Conservation (phyloP, 1,139 yeast genomes). For the Candida dubliniensis region DNA sequence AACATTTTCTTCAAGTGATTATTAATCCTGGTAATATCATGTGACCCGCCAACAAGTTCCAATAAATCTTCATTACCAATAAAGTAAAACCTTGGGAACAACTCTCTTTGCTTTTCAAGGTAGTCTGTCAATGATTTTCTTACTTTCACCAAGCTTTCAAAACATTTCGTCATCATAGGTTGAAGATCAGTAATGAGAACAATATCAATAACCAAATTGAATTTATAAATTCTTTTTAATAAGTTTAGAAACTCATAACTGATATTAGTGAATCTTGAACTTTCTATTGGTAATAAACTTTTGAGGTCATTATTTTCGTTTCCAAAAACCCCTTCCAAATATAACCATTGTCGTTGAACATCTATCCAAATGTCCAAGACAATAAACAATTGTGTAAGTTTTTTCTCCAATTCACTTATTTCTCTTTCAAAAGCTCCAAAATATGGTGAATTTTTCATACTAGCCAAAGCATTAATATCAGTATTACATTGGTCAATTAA, state of each 20-base stretch:
- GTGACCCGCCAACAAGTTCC: slow-evolving; percentile 73
- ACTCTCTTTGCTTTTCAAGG: slow-evolving; percentile 74
- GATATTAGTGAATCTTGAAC: slow-evolving; percentile 63
- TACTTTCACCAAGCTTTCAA: slow-evolving; percentile 58
- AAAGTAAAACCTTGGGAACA: slow-evolving; percentile 82
- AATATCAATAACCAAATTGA: slow-evolving; percentile 58
- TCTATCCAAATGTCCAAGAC: slow-evolving; percentile 77
- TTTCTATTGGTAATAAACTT: slow-evolving; percentile 66
- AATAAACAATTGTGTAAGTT: slow-evolving; percentile 49
- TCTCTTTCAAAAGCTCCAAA: slow-evolving; percentile 63
- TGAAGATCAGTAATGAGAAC: slow-evolving; percentile 53
- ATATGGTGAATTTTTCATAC: slow-evolving; percentile 74
- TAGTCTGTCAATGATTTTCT: slow-evolving; percentile 73
- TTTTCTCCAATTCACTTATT: slow-evolving; percentile 55
- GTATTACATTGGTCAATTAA: slow-evolving; percentile 61
- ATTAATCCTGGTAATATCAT: slow-evolving; percentile 50
- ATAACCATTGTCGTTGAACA: slow-evolving; percentile 87
- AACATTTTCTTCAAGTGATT: slow-evolving; percentile 73
- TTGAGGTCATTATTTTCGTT: slow-evolving; percentile 54
- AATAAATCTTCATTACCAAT: slow-evolving; percentile 88
- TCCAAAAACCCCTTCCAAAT: slow-evolving; percentile 77
- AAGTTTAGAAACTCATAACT: slow-evolving; percentile 60
- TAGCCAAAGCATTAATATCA: slow-evolving; percentile 59
- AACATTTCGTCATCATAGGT: slow-evolving; percentile 47
- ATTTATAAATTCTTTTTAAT: slow-evolving; percentile 51